phyloP scores from a whole-genome alignment of 768 basidiomycete genomes.

The Lactarius vividus region DNA sequence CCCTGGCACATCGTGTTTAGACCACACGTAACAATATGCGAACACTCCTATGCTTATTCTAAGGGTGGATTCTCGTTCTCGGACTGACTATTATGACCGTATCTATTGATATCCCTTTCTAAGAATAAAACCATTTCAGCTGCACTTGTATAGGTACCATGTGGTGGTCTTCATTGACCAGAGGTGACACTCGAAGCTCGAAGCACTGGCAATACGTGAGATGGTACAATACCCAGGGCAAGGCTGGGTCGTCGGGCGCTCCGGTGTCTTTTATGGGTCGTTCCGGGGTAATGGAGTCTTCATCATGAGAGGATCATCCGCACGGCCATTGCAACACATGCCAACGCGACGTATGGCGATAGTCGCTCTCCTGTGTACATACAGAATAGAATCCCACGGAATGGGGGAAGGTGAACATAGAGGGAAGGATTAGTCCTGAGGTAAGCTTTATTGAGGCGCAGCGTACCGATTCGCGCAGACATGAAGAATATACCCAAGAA shows the following conservation, averaged over 20 bases:
- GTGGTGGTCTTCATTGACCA: too few species aligned
- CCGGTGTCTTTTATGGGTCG: neutral
- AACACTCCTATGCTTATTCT: too few species aligned
- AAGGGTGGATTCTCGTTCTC: too few species aligned
- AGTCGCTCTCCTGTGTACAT: slow-evolving; percentile 75
- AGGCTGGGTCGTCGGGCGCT: neutral
- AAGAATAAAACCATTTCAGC: too few species aligned
- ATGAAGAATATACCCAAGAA: slow-evolving; percentile 94
- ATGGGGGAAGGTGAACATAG: neutral
- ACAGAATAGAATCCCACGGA: neutral
- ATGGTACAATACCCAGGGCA: too few species aligned
- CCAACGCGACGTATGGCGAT: slow-evolving; percentile 92
- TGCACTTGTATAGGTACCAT: too few species aligned
- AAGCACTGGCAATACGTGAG: too few species aligned
- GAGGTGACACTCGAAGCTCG: too few species aligned
- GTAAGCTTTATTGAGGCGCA: neutral
- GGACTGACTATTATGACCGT: too few species aligned
- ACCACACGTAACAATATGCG: too few species aligned
- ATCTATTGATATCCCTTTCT: too few species aligned
- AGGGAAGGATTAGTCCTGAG: neutral
- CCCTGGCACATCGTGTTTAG: too few species aligned
- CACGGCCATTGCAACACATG: slow-evolving; percentile 90
- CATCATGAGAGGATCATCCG: slow-evolving; percentile 52
- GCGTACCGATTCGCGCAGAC: slow-evolving; percentile 88
- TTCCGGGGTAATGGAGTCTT: neutral